Percentiles rank a stretch among this genome's conserved stretches.
Evolutionary conservation across 2,329 filamentous ascomycete genomes (phyloP).

Genomic region (Pseudogymnoascus sp.): DNA sequence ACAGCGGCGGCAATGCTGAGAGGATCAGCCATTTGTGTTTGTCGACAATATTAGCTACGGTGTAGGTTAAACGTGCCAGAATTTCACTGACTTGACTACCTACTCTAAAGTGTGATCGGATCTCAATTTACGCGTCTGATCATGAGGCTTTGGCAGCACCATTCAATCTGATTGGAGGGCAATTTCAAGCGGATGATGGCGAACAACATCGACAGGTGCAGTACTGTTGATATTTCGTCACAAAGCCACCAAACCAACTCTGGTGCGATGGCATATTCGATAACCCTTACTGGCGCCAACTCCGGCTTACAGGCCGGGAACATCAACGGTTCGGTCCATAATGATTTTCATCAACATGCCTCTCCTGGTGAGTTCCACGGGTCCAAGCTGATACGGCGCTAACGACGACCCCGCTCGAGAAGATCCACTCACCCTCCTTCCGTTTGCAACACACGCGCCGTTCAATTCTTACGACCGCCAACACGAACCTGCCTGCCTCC

Average conservation of each 20-base stretch:
- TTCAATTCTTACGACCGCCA: constrained; percentile 20
- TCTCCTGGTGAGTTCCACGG: constrained; percentile 11
- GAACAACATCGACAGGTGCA: constrained; percentile 15
- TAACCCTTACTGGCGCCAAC: constrained; percentile 16
- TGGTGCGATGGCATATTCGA: constrained; percentile 17
- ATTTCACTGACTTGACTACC: neutral
- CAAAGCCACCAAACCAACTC: constrained; percentile 14
- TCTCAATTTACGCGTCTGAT: too few species aligned
- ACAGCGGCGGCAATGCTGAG: constrained; percentile 28
- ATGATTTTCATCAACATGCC: constrained; percentile 18
- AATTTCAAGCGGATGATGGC: neutral
- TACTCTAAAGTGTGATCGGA: too few species aligned
- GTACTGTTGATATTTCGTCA: constrained; percentile 14
- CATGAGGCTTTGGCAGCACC: too few species aligned
- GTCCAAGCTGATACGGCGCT: constrained; percentile 20
- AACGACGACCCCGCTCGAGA: constrained; percentile 14
- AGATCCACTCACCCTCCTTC: constrained; percentile 5
- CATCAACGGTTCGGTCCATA: constrained; percentile 19
- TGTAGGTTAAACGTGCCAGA: neutral
- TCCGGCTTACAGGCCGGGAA: constrained; percentile 19
- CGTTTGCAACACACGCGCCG: constrained; percentile 14
- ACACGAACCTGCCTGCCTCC: constrained; percentile 22
- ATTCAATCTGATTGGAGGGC: neutral
- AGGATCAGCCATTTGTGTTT: constrained; percentile 22
- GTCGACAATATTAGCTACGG: constrained; percentile 11